phyloP scores from a whole-genome alignment of 2,329 filamentous ascomycete species.

The Venturia aucupariae region DNA sequence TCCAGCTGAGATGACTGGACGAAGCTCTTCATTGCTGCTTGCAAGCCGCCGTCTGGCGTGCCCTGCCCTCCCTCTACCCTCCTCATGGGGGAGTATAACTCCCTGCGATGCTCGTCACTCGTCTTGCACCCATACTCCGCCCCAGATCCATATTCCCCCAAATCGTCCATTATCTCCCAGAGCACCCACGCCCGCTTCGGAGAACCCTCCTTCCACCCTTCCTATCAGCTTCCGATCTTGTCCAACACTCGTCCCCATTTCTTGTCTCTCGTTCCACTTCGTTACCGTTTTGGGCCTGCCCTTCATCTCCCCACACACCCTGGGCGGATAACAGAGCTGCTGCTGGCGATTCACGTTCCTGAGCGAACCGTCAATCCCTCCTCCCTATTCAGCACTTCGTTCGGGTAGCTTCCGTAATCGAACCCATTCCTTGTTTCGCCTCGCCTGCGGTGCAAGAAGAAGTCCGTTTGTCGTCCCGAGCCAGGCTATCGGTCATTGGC shows the following conservation, averaged over 20 bases:
- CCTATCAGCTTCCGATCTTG: background rate
- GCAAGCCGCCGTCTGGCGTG: background rate
- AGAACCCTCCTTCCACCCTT: background rate
- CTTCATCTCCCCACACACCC: conserved; percentile 6
- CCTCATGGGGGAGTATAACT: background rate
- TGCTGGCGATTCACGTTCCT: background rate
- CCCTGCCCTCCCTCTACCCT: background rate
- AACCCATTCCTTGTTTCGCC: background rate
- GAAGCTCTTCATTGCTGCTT: background rate
- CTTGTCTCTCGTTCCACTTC: conserved; percentile 4
- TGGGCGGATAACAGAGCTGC: background rate
- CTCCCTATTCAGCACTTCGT: background rate
- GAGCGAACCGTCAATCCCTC: background rate
- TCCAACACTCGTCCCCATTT: background rate
- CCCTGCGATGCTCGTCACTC: background rate
- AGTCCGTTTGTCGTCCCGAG: conserved; percentile 1
- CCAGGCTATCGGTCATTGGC: conserved; percentile 2
- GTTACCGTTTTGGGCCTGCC: conserved; percentile 6
- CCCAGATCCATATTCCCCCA: background rate
- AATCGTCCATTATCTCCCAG: background rate
- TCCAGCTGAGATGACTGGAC: conserved; percentile 4
- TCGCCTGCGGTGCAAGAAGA: background rate
- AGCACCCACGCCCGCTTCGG: background rate
- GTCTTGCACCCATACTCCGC: background rate
- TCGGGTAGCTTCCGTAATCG: conserved; percentile 2